Evolutionary conservation across 345 rosid species (phyloP), one percentile per base, ranked within the genome.

Genomic region (Dipteronia sinensis): DNA sequence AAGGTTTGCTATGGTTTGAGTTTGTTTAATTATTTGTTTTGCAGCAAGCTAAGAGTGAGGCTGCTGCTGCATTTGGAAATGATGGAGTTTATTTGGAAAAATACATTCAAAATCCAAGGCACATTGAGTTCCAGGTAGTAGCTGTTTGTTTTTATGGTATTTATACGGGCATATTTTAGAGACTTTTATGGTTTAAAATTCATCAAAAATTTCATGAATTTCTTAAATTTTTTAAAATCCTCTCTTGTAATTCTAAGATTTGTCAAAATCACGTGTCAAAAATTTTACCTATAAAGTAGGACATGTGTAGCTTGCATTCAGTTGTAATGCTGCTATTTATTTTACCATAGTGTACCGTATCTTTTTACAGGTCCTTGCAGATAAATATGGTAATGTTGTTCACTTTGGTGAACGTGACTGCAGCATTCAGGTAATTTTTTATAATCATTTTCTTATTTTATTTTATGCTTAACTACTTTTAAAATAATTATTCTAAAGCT

Each of bases 391-490:
- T 70, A 94, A 96, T 80, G 99, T 94, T 80, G 98, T 96, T 82
- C 99, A 96, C 84, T 96, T 92, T 77, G 98, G 99, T 76, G 99
- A 96, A 89, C 95, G 99, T 77, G 99, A 96, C 89, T 96, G 99
- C 89, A 96, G 98, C 82, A 96, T 96, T 81, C 99, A 96, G 97
- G 99, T 96, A 90, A 49, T 51, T 22, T 22, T 38, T 40, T 38
- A 69, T 46, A 3, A 9, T 61, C 44, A 12, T 42, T 15, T 38
- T 75, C 16, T 69, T 31, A 19, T 61, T 44, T 6, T 25, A 71
- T 42, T 59, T 40, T 23, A 23, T 25, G 65, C 10, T 22, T 58
- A 72, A 16, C 38, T 69, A 66, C 40, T 42, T 72, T 17, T 56
- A 56, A 67, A n/a, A 46, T n/a, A 71, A 40, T n/a, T 53, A 55